These are phyloP conservation scores for Lithospermum erythrorhizon DNA, from an alignment of 257 asterid genomes.

Conservation along the genomic window DNA sequence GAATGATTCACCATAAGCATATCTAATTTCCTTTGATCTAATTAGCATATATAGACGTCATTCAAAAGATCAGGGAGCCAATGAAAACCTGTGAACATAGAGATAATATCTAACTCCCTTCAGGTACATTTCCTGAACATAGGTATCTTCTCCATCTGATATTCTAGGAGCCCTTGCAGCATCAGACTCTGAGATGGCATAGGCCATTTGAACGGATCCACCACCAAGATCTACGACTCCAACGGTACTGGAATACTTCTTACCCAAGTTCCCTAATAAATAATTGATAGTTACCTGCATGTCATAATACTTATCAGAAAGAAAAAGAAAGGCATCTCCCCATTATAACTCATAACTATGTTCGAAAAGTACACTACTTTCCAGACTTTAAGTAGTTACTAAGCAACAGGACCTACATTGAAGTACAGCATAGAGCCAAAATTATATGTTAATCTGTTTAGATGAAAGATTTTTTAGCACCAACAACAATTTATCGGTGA, in stretches of 20 bases:
- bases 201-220: constrained; percentile 84
- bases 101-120: constrained; percentile 48
- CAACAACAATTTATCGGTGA: not conserved
- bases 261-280: constrained; percentile 60
- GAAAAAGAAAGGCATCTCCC: too few species aligned
- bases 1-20: not conserved
- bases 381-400: not conserved
- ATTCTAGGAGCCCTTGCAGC: constrained; percentile 53
- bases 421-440: not conserved
- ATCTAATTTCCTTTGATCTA: too few species aligned
- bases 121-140: constrained; percentile 59
- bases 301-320: not conserved
- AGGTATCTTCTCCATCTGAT: constrained; percentile 40
- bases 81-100: constrained; percentile 55
- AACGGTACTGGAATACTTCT: constrained; percentile 39
- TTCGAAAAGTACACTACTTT: not conserved
- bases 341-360: not conserved
- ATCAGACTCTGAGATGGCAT: constrained; percentile 54
- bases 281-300: constrained; percentile 67
- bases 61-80: not conserved
- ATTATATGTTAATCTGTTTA: not conserved
- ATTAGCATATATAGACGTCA: too few species aligned
- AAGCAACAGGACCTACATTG: not conserved
- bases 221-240: constrained; percentile 88
- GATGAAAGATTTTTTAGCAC: not conserved